Evolutionary conservation across 305 asterid species (phyloP).

Genomic region (Fraxinus sp.): DNA sequence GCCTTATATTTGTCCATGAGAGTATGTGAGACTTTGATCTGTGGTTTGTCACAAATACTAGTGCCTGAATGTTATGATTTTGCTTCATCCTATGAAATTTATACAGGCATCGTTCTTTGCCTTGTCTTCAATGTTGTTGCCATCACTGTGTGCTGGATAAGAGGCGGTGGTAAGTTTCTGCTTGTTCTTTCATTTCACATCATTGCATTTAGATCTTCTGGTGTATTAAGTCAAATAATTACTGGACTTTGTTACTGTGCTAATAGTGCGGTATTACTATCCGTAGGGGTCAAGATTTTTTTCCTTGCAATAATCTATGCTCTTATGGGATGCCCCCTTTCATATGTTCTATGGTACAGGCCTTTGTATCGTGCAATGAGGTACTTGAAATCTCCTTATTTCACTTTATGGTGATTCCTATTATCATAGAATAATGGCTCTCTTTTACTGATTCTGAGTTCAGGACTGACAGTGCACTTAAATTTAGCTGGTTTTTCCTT

Average conservation of each 20-base stretch:
- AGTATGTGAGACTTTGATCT: conserved; percentile 12
- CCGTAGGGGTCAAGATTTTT: conserved; percentile 84
- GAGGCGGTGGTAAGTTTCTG: conserved; percentile 76
- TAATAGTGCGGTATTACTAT: conserved; percentile 28
- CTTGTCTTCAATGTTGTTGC: conserved; percentile 88
- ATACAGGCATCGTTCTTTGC: conserved; percentile 87
- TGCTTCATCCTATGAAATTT: conserved; percentile 10
- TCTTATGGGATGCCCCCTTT: conserved; percentile 79
- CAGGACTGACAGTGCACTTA: conserved; percentile 98
- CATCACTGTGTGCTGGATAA: conserved; percentile 86
- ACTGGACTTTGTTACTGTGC: conserved; percentile 8
- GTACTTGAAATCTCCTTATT: conserved; percentile 38
- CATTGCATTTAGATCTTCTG: neutral
- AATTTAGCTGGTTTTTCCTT: conserved; percentile 92
- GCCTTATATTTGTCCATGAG: conserved; percentile 2
- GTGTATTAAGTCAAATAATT: conserved; percentile 7
- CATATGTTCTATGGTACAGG: conserved; percentile 94
- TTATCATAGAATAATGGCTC: conserved; percentile 2
- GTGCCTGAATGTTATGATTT: conserved; percentile 4
- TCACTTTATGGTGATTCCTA: conserved; percentile 3
- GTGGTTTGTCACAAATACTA: neutral
- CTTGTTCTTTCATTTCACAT: conserved; percentile 12
- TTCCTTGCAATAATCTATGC: conserved; percentile 89
- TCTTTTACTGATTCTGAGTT: conserved; percentile 21
- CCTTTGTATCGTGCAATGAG: conserved; percentile 97